phyloP scores from a whole-genome alignment of 768 basidiomycete genomes.

The Amanita jacksonii region DNA sequence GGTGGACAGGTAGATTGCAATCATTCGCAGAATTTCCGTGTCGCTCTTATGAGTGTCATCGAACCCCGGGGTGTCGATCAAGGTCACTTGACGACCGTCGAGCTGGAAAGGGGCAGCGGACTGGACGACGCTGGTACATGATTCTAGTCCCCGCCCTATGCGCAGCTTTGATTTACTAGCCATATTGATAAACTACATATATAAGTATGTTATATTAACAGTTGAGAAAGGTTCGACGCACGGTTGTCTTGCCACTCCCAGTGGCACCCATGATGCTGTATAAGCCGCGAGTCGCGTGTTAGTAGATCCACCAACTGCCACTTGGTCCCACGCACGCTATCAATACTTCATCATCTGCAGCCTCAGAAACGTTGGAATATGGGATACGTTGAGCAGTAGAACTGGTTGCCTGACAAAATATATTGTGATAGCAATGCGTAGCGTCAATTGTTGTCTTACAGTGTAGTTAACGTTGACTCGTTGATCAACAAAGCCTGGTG shows the following conservation, averaged over 20 bases:
- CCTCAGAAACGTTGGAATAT: too few species aligned
- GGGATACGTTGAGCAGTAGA: too few species aligned
- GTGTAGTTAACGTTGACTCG: too few species aligned
- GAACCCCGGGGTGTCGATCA: slow-evolving; percentile 56
- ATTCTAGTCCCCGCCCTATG: slow-evolving; percentile 37
- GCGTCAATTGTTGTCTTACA: too few species aligned
- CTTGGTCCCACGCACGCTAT: too few species aligned
- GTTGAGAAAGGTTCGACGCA: slow-evolving; percentile 4
- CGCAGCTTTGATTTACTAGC: slow-evolving; percentile 38
- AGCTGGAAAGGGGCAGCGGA: slow-evolving; percentile 32
- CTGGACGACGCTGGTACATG: slow-evolving; percentile 40
- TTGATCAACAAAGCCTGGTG: too few species aligned
- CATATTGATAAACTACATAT: slow-evolving; percentile 41
- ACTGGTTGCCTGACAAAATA: too few species aligned
- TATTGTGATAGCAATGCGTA: too few species aligned
- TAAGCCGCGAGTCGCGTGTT: too few species aligned
- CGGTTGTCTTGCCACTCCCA: slow-evolving; percentile 30
- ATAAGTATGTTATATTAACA: not conserved
- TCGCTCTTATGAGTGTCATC: slow-evolving; percentile 44
- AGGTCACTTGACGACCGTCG: slow-evolving; percentile 29
- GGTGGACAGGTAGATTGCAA: slow-evolving; percentile 30
- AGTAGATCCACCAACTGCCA: too few species aligned
- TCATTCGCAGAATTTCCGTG: slow-evolving; percentile 38
- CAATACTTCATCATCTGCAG: not conserved
- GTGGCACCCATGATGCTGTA: slow-evolving; percentile 30